Base-by-base conservation (phyloP, 768 basidiomycete species). In the Mycena haematopus region DNA sequence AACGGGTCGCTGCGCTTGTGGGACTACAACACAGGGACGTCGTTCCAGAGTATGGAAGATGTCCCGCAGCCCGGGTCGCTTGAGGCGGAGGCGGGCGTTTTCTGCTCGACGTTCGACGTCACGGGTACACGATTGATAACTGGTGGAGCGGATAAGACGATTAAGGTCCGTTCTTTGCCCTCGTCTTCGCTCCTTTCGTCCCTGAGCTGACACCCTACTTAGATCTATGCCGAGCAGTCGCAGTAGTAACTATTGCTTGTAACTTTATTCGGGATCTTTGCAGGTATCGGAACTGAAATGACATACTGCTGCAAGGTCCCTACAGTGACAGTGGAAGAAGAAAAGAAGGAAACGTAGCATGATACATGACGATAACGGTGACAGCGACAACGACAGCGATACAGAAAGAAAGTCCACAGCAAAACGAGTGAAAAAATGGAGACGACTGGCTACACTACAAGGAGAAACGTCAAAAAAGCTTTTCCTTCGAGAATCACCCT, bases 131-230 rank as follows among this genome's bases (percentile, higher is more conserved):
- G 29, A 31, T 31, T 31, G 29, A 31, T 31, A 5, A 31, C 29
- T 31, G 97, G 97, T 38, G 92, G 96, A 5, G 97, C 97, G 13
- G 97, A 99, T 80, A 99, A 99, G 83, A 98, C 96, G 11, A 96
- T 99, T 80, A 99, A 99, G 86, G 92, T 92, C 31, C 51, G 84
- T 38, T 24, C 7, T 42, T n/a, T 31, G 29, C 29, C 29, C 29
- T 31, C 29, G 29, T 31, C 29, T 9, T 31, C 29, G 29, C 29
- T 31, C 29, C 6, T 31, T 9, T 31, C 29, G 29, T 31, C 29
- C 29, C 29, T 31, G 29, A 31, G 9, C 36, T 36, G 13, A 15
- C 36, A 13, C 36, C 29, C 14, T 36, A 38, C 38, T 10, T 56
- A 82, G 80, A 72, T 92, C 36, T 92, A 92, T 68, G 88, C 90